phyloP scores from a whole-genome alignment of 1,139 yeast genomes.

The Yamadazyma friedrichii region DNA sequence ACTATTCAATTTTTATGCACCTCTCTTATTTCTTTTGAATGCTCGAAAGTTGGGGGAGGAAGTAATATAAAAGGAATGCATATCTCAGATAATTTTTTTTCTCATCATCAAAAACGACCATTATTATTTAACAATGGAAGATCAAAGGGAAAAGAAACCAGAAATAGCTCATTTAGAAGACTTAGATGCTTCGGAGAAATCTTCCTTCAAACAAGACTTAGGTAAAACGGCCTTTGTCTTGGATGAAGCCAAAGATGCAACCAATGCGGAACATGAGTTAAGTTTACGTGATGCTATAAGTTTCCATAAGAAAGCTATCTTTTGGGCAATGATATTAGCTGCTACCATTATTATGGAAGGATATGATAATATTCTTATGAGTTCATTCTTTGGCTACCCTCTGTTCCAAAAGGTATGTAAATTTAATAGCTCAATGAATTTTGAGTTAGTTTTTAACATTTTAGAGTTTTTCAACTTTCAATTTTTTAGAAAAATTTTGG shows the following conservation, averaged over 20 bases:
- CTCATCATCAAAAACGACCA: background rate
- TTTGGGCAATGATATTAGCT: constrained; percentile 24
- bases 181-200: constrained; percentile 13
- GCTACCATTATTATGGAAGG: constrained; percentile 29
- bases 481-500: too few species aligned
- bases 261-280: constrained; percentile 20
- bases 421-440: too few species aligned
- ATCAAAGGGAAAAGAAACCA: constrained; percentile 10
- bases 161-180: constrained; percentile 17
- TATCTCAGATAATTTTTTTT: too few species aligned
- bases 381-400: constrained; percentile 25
- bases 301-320: constrained; percentile 20
- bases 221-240: constrained; percentile 14
- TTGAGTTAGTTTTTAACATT: too few species aligned
- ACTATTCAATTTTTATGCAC: constrained; percentile 1
- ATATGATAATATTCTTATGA: constrained; percentile 23
- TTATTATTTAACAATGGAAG: constrained; percentile 4
- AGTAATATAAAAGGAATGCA: too few species aligned
- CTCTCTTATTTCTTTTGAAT: background rate
- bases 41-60: constrained; percentile 3
- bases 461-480: too few species aligned
- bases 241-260: constrained; percentile 21
- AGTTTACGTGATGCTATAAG: constrained; percentile 17
- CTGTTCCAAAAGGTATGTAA: constrained; percentile 14
- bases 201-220: constrained; percentile 16